These are phyloP conservation scores for Bathelium albidoporum DNA, from an alignment of 495 filamentous ascomycete genomes.

Conservation along the genomic window DNA sequence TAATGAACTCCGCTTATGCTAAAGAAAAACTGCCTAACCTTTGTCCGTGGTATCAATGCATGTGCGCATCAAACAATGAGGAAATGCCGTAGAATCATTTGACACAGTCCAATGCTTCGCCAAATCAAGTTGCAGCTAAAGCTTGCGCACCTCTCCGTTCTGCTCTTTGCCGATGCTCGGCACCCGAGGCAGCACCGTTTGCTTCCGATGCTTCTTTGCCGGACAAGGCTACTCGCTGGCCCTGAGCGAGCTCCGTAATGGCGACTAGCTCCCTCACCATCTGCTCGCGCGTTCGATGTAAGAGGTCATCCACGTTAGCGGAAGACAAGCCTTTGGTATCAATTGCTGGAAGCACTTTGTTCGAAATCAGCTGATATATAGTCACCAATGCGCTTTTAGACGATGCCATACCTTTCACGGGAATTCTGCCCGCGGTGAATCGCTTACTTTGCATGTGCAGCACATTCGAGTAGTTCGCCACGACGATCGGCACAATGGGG, in stretches of 20 bases:
- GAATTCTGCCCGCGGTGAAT: constrained; percentile 68
- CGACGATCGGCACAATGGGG: constrained; percentile 79
- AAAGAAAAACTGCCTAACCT: not conserved
- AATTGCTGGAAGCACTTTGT: constrained; percentile 71
- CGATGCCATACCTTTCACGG: constrained; percentile 56
- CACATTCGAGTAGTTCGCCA: constrained; percentile 78
- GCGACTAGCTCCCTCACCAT: constrained; percentile 69
- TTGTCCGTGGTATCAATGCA: not conserved
- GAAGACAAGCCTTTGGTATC: constrained; percentile 63
- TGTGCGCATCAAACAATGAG: not conserved
- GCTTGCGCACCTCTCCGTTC: not conserved
- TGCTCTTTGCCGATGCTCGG: not conserved
- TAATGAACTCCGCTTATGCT: not conserved
- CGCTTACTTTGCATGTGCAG: constrained; percentile 56
- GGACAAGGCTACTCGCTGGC: constrained; percentile 16
- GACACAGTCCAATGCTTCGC: not conserved
- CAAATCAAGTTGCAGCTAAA: not conserved
- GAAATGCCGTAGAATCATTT: not conserved
- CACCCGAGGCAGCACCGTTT: constrained; percentile 1
- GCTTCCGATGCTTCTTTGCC: constrained; percentile 5
- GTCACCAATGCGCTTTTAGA: not conserved
- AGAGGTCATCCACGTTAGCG: constrained; percentile 72
- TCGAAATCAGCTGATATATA: not conserved
- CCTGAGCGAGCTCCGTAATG: constrained; percentile 38
- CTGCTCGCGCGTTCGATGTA: constrained; percentile 55